Percentiles rank a stretch among this genome's conserved stretches.
Evolutionary conservation across 306 rosid genomes (phyloP).

Genomic region (Pterocarpus macrocarpus): DNA sequence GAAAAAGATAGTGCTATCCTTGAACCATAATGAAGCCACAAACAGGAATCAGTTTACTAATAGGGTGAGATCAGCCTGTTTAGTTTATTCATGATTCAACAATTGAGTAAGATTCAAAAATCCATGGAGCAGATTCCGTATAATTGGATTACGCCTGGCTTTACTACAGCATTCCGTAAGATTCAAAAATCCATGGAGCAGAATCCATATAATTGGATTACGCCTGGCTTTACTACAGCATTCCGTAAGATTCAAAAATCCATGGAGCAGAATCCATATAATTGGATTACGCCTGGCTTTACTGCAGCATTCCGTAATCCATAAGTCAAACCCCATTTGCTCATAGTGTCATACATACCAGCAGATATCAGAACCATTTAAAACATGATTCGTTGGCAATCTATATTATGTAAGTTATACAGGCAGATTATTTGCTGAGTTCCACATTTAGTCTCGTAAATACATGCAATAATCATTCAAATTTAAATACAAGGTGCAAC

Average conservation of each 20-base stretch:
- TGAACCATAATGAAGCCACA: neutral
- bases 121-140: neutral
- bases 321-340: conserved; percentile 7
- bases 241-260: neutral
- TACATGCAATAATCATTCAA: no score
- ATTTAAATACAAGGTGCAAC: no score
- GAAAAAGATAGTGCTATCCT: neutral
- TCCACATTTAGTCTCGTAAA: no score
- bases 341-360: neutral
- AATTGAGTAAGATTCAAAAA: neutral
- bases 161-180: neutral
- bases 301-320: neutral
- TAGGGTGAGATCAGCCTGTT: neutral
- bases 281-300: neutral
- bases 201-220: no score
- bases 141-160: neutral
- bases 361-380: conserved; percentile 9
- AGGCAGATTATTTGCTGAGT: no score
- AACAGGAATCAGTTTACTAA: neutral
- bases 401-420: neutral
- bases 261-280: neutral
- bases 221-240: neutral
- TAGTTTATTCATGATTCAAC: neutral
- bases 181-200: neutral
- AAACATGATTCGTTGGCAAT: neutral